Conservation (phyloP, 352 stramenopile species). For the Globisporangium perplexum region DNA sequence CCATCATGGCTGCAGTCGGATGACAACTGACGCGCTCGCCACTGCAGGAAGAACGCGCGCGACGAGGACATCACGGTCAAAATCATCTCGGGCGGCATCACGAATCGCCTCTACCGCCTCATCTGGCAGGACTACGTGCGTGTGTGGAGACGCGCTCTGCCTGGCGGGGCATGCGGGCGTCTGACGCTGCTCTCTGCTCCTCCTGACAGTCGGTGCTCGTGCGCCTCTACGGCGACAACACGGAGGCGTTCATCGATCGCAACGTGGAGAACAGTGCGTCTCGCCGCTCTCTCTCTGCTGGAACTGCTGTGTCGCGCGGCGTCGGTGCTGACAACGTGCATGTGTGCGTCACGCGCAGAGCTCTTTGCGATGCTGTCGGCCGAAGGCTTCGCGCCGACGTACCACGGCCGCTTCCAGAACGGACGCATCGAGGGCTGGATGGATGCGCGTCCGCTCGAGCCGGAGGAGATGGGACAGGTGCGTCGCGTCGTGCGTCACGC, state of each 20-base stretch:
- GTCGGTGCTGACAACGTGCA: constrained; percentile 5
- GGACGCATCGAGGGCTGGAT: constrained; percentile 91
- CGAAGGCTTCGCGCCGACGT: constrained; percentile 82
- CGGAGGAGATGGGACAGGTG: constrained; percentile 81
- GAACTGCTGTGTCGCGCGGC: background rate
- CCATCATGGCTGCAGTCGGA: too few relatives aligned
- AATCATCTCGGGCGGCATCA: constrained; percentile 90
- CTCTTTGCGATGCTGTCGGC: constrained; percentile 82
- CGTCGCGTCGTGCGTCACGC: background rate
- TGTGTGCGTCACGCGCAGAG: constrained; percentile 25
- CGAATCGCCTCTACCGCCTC: constrained; percentile 90
- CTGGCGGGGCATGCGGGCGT: too few relatives aligned
- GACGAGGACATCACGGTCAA: constrained; percentile 74
- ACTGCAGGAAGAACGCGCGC: constrained; percentile 34
- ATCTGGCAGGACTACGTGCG: constrained; percentile 51
- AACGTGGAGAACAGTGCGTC: constrained; percentile 86
- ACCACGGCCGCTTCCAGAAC: constrained; percentile 90
- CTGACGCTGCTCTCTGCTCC: background rate
- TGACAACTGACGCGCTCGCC: background rate
- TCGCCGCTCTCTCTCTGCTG: background rate
- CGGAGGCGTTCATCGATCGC: constrained; percentile 91
- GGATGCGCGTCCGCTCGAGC: constrained; percentile 73
- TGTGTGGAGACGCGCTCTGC: too few relatives aligned
- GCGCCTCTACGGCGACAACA: constrained; percentile 90
- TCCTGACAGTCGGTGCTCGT: constrained; percentile 69